phyloP scores from a whole-genome alignment of 176 grass and related monocot species.

The Ensete ventricosum region DNA sequence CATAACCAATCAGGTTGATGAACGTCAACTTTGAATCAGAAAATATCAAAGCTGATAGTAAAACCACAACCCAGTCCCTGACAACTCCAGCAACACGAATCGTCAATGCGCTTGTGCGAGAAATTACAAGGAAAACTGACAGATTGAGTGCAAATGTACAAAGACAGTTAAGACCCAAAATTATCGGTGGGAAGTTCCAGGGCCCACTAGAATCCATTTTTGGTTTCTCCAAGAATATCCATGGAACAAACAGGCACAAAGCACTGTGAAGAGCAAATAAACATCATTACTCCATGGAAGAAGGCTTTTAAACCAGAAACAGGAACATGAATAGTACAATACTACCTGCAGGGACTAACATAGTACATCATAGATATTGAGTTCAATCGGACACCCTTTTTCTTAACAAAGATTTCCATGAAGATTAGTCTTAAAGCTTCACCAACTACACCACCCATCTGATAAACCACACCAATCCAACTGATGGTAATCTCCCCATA shows the following conservation, averaged over 20 bases:
- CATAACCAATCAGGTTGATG: slow-evolving; percentile 95
- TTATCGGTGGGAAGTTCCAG: slow-evolving; percentile 83
- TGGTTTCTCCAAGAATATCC: slow-evolving; percentile 97
- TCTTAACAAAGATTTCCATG: slow-evolving; percentile 97
- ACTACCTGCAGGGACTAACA: slow-evolving; percentile 93
- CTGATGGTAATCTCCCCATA: slow-evolving; percentile 85
- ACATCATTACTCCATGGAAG: background rate
- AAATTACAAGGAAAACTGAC: slow-evolving; percentile 97
- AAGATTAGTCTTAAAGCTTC: slow-evolving; percentile 93
- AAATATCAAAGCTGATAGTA: slow-evolving; percentile 87
- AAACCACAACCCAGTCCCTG: slow-evolving; percentile 87
- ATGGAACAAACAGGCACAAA: slow-evolving; percentile 87
- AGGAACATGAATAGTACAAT: slow-evolving; percentile 4
- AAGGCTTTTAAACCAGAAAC: slow-evolving; percentile 3
- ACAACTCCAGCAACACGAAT: slow-evolving; percentile 93
- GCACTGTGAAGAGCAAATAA: slow-evolving; percentile 44
- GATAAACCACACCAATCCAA: slow-evolving; percentile 94
- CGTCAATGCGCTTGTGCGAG: slow-evolving; percentile 89
- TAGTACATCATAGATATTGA: slow-evolving; percentile 99
- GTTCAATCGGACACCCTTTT: slow-evolving; percentile 86
- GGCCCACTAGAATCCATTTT: slow-evolving; percentile 86
- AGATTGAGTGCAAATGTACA: slow-evolving; percentile 93
- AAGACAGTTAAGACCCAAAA: slow-evolving; percentile 81
- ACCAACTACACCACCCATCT: slow-evolving; percentile 92
- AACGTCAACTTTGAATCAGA: slow-evolving; percentile 85